Evolutionary conservation across 202 grass and related monocot genomes (phyloP).

Genomic region (Schoenoplectus triqueter): DNA sequence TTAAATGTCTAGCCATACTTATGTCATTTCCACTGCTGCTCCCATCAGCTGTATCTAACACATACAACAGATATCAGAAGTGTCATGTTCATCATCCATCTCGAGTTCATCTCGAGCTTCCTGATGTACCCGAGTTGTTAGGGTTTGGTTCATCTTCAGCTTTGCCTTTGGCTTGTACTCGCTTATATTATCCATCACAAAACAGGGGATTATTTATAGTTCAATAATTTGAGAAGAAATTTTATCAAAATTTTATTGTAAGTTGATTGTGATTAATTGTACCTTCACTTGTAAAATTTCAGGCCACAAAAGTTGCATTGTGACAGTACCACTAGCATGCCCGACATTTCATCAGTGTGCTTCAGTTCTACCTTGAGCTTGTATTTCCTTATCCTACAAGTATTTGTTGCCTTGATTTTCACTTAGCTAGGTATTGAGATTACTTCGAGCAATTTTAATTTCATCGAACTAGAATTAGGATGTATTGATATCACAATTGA

Average conservation of each 20-base stretch:
- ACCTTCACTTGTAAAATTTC: slow-evolving; percentile 27
- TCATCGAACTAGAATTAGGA: background rate
- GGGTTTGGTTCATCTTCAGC: too few relatives aligned
- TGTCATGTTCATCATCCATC: too few relatives aligned
- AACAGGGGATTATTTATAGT: background rate
- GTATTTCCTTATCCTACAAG: background rate
- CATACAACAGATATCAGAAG: too few relatives aligned
- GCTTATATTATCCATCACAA: background rate
- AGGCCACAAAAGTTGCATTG: slow-evolving; percentile 13
- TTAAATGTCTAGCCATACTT: too few relatives aligned
- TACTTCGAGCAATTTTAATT: background rate
- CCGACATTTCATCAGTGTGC: background rate
- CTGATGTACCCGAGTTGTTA: too few relatives aligned
- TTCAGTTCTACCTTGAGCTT: slow-evolving; percentile 22
- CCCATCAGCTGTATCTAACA: too few relatives aligned
- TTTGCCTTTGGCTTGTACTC: too few relatives aligned
- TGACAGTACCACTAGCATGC: background rate
- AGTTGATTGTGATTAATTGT: slow-evolving; percentile 1
- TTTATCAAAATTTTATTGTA: background rate
- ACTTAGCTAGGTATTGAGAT: slow-evolving; percentile 10
- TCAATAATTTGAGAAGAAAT: background rate
- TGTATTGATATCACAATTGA: background rate
- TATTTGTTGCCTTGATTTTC: slow-evolving; percentile 1
- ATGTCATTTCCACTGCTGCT: too few relatives aligned
- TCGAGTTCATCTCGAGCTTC: too few relatives aligned